Evolutionary conservation across 2,329 filamentous ascomycete species (phyloP), one percentile per base, ranked within the genome.

Genomic region (Aspergillus quadricinctus): DNA sequence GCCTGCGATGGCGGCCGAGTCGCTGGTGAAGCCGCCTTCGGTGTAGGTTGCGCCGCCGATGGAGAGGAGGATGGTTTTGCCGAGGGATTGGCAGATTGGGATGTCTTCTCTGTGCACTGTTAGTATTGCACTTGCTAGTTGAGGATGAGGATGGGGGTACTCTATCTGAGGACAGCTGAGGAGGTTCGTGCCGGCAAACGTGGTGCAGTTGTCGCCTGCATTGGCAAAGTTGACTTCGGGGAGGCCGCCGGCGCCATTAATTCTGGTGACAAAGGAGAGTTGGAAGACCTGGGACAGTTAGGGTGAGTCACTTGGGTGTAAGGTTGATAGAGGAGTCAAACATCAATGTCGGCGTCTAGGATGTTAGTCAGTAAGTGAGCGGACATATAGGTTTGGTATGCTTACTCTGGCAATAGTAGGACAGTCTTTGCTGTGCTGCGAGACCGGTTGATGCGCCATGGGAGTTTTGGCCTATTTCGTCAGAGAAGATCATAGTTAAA

Each of bases 11-110:
- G 87, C 87, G 0, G 77, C 80, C 0, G 71, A 60, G 1, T 75
- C 62, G 19, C 78, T 81, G 40, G 72, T 66, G 75, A 89, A 89
- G 27, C 87, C 87, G 31, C 84, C 86, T 69, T 89, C 86, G 19
- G 77, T 83, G 70, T 89, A 89, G 1, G 86, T 87, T 2, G 84
- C 84, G 35, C 89, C 88, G 19, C 88, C 88, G 46, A 92, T 78
- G 2, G 88, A 90, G 10, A 92, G 78, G 48, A 90, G 69, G 61
- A 92, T 86, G 1, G 87, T 89, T 73, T 91, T 92, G 60, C 82
- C 82, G 58, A 84, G 72, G 10, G 72, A 63, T 69, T 92, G 88
- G 73, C 88, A 92, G 9, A 78, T 72, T 19, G 68, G 69, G 61
- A 83, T 82, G 52, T 82, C 78, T 45, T 71, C 66, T 35, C 73